These are phyloP conservation scores for Liriodendron chinense DNA, from an alignment of 164 flowering plant genomes.

Conservation along the genomic window DNA sequence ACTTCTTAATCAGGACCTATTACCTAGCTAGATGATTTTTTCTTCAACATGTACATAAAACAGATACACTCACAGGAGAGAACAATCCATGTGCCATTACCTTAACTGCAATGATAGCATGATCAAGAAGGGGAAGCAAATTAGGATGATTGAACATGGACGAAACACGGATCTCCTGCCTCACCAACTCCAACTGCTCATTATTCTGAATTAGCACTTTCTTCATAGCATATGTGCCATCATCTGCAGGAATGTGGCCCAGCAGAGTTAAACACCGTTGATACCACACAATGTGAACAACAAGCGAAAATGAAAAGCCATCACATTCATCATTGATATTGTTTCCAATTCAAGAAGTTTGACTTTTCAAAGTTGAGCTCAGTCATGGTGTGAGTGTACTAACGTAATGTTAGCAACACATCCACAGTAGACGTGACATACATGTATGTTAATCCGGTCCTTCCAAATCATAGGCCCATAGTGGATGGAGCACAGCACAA, in stretches of 20 bases:
- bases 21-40: too few relatives aligned
- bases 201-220: constrained; percentile 81
- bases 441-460: too few relatives aligned
- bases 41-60: too few relatives aligned
- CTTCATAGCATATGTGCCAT: constrained; percentile 94
- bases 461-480: too few relatives aligned
- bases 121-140: constrained; percentile 94
- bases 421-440: too few relatives aligned
- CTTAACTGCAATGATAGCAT: constrained; percentile 90
- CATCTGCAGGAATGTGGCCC: constrained; percentile 44
- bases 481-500: too few relatives aligned
- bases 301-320: background rate
- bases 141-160: constrained; percentile 82
- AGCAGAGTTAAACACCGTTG: too few relatives aligned
- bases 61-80: background rate
- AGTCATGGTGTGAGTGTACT: background rate
- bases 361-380: background rate
- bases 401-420: too few relatives aligned
- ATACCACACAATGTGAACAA: background rate
- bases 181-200: constrained; percentile 89
- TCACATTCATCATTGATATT: background rate
- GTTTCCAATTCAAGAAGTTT: background rate
- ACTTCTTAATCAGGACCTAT: too few relatives aligned
- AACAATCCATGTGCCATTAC: constrained; percentile 23
- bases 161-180: constrained; percentile 88